Evolutionary conservation across 2,329 filamentous ascomycete species (phyloP), one percentile per base, ranked within the genome.

Genomic region (Arthrobotrys sphaeroides): DNA sequence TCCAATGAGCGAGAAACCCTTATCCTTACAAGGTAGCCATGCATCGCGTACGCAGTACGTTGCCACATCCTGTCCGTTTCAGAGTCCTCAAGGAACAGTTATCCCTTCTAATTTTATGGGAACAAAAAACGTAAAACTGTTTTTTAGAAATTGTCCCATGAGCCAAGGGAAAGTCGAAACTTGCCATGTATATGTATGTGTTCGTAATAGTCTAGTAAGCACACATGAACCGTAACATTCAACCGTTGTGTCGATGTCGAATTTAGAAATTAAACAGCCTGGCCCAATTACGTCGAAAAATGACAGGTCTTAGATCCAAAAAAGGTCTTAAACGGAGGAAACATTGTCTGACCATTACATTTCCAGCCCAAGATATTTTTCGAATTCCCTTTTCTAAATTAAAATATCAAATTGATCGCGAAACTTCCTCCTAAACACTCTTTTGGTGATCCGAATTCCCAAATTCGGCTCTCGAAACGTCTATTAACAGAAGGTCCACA

Each of bases 351-450:
- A 47, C 43, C 31, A 7, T 33, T 12, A 6, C 7, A 9, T 33
- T 33, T 33, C 31, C n/a, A n/a, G n/a, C n/a, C n/a, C n/a, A n/a
- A n/a, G n/a, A n/a, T n/a, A n/a, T n/a, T n/a, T n/a, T n/a, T 33
- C 20, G 43, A 47, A 47, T 47, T 47, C 43, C n/a, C n/a, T n/a
- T n/a, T n/a, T n/a, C 43, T 47, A 47, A 47, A 9, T 47, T 22
- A 42, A 42, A 43, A 18, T 16, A 18, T 6, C 16, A 40, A n/a
- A n/a, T 40, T 3, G 7, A 38, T 38, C 33, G 10, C n/a, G 33
- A 38, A 38, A 9, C 12, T n/a, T 16, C n/a, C 43, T 26, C 6
- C 43, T 6, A 47, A 24, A 47, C n/a, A 26, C 10, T 43, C 7
- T n/a, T n/a, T 13, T 13, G n/a, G n/a, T n/a, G n/a, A n/a, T 47